Evolutionary conservation across 1,284 basidiomycete genomes (phyloP), one percentile per base, ranked within the genome.

Genomic region (Porodaedalea pini): DNA sequence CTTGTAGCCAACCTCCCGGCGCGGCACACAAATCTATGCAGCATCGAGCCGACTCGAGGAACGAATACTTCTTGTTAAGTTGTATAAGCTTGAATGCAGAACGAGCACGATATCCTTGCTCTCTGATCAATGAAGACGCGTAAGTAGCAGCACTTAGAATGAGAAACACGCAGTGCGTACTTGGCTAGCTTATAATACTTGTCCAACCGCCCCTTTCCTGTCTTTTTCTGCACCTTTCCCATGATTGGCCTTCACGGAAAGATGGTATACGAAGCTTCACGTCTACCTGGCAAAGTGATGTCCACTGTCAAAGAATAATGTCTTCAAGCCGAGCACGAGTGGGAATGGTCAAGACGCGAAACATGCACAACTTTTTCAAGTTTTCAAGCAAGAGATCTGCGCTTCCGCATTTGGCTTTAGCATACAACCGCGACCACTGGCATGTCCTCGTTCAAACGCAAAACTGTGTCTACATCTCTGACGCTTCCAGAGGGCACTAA

Each of bases 41-140:
- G 73, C 96, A 98, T 83, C 88, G 82, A 31, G 97, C 89, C 51
- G 83, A 80, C 68, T 96, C 93, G 40, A 99, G 81, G 68, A 99
- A 91, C 39, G 88, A 84, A 75, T 91, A 99, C 76, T 98, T 98
- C 71, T 98, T 96, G 81, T 99, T 99, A 64, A 99, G 78, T 73
- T 99, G 97, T 58, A 99, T 95, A 59, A 99, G 85, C 78, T 99
- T 99, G 88, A 99, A 99, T 2, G 97, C 97, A 21, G 97, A 98
- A 81, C 97, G 96, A 64, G 97, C 97, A 62, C 97, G 91, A 72
- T 96, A 99, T 61, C 97, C 97, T 78, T 99, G 97, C 76, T 99
- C 96, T 73, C 90, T 92, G 71, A 60, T 67, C 65, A 68, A 65
- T 58, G 45, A 56, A 31, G 19, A 23, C 47, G 51, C 25, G 48